Conservation (phyloP, 192 early-diverging fungal species). For the Coemansia sp. region DNA sequence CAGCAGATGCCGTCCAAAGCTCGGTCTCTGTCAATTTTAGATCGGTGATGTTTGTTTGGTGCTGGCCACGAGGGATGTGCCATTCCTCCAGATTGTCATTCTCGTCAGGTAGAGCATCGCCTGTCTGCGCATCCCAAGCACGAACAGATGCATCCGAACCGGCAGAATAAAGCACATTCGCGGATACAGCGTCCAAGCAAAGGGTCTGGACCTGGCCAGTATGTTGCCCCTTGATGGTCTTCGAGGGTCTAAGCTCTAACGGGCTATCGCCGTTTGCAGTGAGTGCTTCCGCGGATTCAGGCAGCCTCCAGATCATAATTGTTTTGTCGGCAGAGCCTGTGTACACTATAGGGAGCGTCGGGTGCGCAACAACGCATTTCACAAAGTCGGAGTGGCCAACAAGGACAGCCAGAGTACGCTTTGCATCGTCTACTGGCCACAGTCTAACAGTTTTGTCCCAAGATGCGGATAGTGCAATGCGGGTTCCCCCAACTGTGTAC, state of each 20-base stretch:
- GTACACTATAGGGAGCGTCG: conserved; percentile 54
- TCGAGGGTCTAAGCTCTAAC: conserved; percentile 26
- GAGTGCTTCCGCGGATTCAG: conserved; percentile 11
- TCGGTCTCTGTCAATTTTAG: conserved; percentile 62
- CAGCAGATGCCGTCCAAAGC: conserved; percentile 90
- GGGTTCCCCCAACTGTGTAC: conserved; percentile 51
- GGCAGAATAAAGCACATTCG: conserved; percentile 33
- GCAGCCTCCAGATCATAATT: conserved; percentile 44
- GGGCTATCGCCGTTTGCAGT: background rate
- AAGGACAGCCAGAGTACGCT: conserved; percentile 65
- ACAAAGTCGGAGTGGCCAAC: conserved; percentile 88
- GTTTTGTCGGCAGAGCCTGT: conserved; percentile 82
- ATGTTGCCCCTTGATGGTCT: conserved; percentile 43
- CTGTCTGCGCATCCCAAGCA: conserved; percentile 69
- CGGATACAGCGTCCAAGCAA: conserved; percentile 31
- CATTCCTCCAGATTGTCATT: conserved; percentile 20
- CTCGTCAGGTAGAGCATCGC: conserved; percentile 43
- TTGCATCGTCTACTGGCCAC: conserved; percentile 75
- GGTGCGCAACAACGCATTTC: conserved; percentile 65
- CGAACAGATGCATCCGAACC: conserved; percentile 61
- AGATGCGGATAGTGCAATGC: conserved; percentile 76
- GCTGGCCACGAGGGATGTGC: conserved; percentile 63
- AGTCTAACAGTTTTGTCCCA: conserved; percentile 92
- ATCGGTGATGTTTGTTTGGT: conserved; percentile 77
- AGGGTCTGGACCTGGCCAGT: conserved; percentile 49